Conservation (phyloP, 2,329 filamentous ascomycete genomes). For the Grosmannia huntii region DNA sequence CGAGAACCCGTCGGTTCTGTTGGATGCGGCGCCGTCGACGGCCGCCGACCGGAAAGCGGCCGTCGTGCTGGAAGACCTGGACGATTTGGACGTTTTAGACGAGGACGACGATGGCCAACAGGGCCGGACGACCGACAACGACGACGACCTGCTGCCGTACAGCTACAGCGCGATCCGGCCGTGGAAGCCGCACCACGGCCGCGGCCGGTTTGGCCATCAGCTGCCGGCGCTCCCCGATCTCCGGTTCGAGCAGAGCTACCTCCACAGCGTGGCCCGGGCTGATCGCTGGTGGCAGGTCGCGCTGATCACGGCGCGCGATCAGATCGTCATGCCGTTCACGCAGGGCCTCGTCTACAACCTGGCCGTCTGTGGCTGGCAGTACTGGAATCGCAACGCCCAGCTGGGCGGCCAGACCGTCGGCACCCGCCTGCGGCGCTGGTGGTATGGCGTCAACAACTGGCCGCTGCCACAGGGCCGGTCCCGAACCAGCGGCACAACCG, state of each 20-base stretch:
- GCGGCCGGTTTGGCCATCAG: slow-evolving; percentile 11
- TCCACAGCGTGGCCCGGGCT: slow-evolving; percentile 72
- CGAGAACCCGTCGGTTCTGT: slow-evolving; percentile 51
- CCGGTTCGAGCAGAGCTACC: slow-evolving; percentile 95
- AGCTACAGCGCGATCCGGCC: slow-evolving; percentile 47
- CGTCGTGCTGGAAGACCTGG: slow-evolving; percentile 23
- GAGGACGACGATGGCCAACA: background rate
- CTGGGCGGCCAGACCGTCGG: slow-evolving; percentile 67
- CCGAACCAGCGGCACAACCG: no score
- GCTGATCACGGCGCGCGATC: slow-evolving; percentile 79
- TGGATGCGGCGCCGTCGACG: slow-evolving; percentile 73
- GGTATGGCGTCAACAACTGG: slow-evolving; percentile 94
- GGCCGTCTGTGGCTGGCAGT: slow-evolving; percentile 72
- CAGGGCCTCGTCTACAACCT: slow-evolving; percentile 89
- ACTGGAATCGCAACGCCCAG: slow-evolving; percentile 71
- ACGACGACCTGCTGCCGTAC: slow-evolving; percentile 40
- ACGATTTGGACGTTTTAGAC: slow-evolving; percentile 16
- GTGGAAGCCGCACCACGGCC: slow-evolving; percentile 26
- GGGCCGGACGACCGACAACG: slow-evolving; percentile 18
- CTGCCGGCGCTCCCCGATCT: slow-evolving; percentile 69
- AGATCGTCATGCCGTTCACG: slow-evolving; percentile 77
- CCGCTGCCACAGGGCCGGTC: slow-evolving; percentile 36
- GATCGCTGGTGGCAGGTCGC: slow-evolving; percentile 67
- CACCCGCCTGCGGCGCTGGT: slow-evolving; percentile 74
- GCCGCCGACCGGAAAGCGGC: slow-evolving; percentile 54